These are phyloP conservation scores for Gracilaria vermiculophylla DNA, from an alignment of 23 red algal species.

Conservation along the genomic window DNA sequence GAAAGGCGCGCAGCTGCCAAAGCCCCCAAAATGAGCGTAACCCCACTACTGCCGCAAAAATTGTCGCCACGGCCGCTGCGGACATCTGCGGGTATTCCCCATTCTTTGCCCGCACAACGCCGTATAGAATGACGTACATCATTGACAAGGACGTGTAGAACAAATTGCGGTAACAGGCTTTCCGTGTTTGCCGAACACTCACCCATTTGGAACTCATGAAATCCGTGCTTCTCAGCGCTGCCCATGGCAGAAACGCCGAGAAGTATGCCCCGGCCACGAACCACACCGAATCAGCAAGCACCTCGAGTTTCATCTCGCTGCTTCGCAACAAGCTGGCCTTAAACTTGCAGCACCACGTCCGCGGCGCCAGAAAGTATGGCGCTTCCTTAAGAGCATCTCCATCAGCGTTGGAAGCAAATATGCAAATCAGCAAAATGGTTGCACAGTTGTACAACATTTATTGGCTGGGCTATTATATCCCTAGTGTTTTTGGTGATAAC, in stretches of 20 bases:
- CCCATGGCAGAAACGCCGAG: neutral
- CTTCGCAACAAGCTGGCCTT: no score
- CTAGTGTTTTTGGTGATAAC: no score
- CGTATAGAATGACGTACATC: slow-evolving; percentile 1
- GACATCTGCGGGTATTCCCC: neutral
- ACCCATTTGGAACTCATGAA: slow-evolving; percentile 5
- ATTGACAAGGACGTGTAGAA: neutral
- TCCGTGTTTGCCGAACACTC: neutral
- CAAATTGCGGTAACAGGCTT: neutral
- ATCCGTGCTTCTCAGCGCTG: neutral
- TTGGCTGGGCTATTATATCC: no score
- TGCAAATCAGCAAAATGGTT: no score
- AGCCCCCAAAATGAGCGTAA: neutral
- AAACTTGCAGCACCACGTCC: no score
- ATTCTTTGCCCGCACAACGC: neutral
- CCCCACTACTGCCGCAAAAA: neutral
- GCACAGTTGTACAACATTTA: no score
- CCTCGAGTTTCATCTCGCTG: no score
- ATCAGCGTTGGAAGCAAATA: no score
- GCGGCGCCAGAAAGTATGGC: no score
- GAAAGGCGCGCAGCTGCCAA: slow-evolving; percentile 23
- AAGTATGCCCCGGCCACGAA: neutral
- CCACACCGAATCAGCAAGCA: no score
- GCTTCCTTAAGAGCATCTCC: no score
- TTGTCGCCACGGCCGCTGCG: neutral